Conservation (phyloP, 768 basidiomycete species). For the Collybia sordida region DNA sequence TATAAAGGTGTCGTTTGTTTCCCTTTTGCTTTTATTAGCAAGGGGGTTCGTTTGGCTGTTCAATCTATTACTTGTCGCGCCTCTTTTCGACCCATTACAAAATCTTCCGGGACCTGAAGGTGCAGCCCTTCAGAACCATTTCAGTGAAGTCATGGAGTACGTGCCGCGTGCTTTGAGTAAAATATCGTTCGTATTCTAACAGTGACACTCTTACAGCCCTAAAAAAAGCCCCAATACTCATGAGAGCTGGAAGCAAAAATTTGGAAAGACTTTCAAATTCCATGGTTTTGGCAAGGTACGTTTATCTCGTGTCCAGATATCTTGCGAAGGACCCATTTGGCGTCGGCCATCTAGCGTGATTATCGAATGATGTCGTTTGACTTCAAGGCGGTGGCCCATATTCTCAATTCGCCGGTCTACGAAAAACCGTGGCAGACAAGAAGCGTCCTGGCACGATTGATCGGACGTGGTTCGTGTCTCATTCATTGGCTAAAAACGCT, state of each 20-base stretch:
- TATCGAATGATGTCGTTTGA: constrained; percentile 55
- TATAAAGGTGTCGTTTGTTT: constrained; percentile 27
- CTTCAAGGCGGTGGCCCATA: constrained; percentile 44
- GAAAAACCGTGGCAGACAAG: constrained; percentile 62
- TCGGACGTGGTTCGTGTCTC: constrained; percentile 42
- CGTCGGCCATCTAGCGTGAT: constrained; percentile 37
- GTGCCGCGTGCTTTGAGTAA: constrained; percentile 14
- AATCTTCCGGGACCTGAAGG: constrained; percentile 49
- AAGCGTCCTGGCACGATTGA: constrained; percentile 40
- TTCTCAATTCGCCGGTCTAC: constrained; percentile 46
- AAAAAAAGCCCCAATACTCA: constrained; percentile 37
- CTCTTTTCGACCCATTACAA: constrained; percentile 46
- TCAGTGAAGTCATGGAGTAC: constrained; percentile 46
- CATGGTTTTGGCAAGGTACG: constrained; percentile 53
- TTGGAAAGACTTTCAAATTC: constrained; percentile 52
- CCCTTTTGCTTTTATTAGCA: constrained; percentile 29
- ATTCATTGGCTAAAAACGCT: background rate
- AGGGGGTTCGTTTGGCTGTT: constrained; percentile 39
- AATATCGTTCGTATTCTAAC: background rate
- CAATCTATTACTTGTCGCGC: constrained; percentile 42
- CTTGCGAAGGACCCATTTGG: background rate
- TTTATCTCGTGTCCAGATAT: background rate
- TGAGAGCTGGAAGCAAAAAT: constrained; percentile 40
- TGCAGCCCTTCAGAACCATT: constrained; percentile 40
- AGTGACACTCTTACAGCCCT: constrained; percentile 32